Conservation (phyloP, 83 land plant genomes). For the Thuja plicata region DNA sequence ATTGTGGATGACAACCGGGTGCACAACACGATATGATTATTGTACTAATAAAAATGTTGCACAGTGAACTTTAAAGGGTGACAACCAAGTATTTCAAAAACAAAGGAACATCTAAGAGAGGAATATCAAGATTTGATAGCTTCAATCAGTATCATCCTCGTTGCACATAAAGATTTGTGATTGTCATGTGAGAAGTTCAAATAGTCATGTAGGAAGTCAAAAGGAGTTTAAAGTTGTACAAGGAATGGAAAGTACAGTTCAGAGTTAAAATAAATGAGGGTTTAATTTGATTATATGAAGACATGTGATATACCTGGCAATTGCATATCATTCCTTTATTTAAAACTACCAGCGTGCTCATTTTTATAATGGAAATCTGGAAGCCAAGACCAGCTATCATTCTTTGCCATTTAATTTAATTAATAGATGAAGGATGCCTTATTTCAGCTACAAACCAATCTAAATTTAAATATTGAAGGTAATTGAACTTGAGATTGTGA, state of each 20-base stretch:
- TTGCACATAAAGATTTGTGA: conserved; percentile 6
- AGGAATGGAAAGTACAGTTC: conserved; percentile 41
- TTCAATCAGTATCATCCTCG: background rate
- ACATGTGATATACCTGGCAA: conserved; percentile 77
- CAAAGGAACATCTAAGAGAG: background rate
- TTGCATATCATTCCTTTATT: conserved; percentile 66
- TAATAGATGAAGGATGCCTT: conserved; percentile 69
- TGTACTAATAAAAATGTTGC: background rate
- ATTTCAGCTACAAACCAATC: conserved; percentile 44
- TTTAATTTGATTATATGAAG: conserved; percentile 82
- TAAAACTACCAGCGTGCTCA: conserved; percentile 67
- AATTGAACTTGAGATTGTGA: conserved; percentile 37
- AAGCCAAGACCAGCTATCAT: conserved; percentile 45
- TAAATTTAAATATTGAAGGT: conserved; percentile 59
- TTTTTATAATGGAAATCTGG: conserved; percentile 6
- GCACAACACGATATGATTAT: background rate
- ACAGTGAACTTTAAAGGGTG: background rate
- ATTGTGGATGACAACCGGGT: background rate
- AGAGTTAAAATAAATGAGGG: conserved; percentile 26
- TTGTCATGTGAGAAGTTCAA: conserved; percentile 36
- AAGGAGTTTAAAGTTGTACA: conserved; percentile 42
- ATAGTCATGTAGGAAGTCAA: conserved; percentile 22
- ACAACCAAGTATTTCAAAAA: background rate
- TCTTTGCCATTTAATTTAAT: conserved; percentile 70
- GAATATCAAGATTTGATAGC: background rate